Conservation (phyloP, 2,329 filamentous ascomycete genomes). For the Stachybotrys chlorohalonatus region DNA sequence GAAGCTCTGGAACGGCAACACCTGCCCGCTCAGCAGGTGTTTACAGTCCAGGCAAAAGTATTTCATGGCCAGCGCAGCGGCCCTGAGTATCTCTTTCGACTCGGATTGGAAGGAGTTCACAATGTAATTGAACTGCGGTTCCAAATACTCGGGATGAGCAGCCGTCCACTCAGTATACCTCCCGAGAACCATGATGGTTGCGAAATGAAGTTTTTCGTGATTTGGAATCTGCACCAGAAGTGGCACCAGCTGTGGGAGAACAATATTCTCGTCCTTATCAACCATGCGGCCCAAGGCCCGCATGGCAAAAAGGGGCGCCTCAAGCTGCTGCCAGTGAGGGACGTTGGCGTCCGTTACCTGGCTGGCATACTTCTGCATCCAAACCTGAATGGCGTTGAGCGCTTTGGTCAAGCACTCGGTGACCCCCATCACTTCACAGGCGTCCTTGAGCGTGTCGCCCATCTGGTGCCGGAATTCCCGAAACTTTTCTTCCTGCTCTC, state of each 20-base stretch:
- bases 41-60: conserved; percentile 97
- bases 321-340: conserved; percentile 92
- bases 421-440: conserved; percentile 91
- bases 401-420: conserved; percentile 87
- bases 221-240: conserved; percentile 88
- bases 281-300: conserved; percentile 97
- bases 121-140: conserved; percentile 91
- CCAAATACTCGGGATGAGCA: conserved; percentile 82
- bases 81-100: conserved; percentile 84
- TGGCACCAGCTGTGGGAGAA: conserved; percentile 86
- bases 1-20: conserved; percentile 80
- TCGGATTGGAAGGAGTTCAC: conserved; percentile 83
- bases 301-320: conserved; percentile 91
- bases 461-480: conserved; percentile 93
- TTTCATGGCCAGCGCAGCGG: conserved; percentile 87
- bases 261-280: conserved; percentile 73
- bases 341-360: conserved; percentile 67
- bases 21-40: conserved; percentile 72
- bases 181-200: conserved; percentile 94
- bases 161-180: conserved; percentile 98
- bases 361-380: conserved; percentile 75
- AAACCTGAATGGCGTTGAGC: conserved; percentile 74
- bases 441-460: conserved; percentile 96
- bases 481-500: conserved; percentile 94
- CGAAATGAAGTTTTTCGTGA: conserved; percentile 97